These are phyloP conservation scores for Luffa aegyptiaca DNA, from an alignment of 306 rosid genomes.

Conservation along the genomic window DNA sequence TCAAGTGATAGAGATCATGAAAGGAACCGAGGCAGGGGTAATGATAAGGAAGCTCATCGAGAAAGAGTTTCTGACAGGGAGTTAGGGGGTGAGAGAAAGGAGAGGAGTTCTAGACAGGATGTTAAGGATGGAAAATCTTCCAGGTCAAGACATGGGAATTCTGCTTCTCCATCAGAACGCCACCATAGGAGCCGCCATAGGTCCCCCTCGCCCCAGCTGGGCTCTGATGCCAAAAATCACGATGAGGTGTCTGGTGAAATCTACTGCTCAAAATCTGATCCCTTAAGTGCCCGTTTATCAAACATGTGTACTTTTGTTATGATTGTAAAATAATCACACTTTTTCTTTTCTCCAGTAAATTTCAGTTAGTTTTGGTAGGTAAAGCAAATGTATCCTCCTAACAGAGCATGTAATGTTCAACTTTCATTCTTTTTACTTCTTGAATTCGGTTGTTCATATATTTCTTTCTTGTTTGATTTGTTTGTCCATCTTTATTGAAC, in stretches of 20 bases:
- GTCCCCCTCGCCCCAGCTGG: conserved; percentile 41
- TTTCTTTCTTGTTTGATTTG: background rate
- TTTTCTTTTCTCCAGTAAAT: background rate
- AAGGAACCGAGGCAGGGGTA: conserved; percentile 25
- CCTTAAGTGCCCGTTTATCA: background rate
- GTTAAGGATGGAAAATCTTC: conserved; percentile 33
- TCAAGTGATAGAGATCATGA: conserved; percentile 20
- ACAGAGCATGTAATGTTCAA: background rate
- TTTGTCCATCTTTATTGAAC: background rate
- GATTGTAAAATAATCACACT: background rate
- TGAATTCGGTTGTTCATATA: background rate
- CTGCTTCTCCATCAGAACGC: conserved; percentile 33
- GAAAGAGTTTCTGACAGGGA: conserved; percentile 47
- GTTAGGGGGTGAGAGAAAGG: conserved; percentile 32
- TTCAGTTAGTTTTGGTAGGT: background rate
- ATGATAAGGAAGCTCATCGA: conserved; percentile 28
- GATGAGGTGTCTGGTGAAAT: conserved; percentile 99
- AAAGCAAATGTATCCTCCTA: background rate
- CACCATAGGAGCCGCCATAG: conserved; percentile 35
- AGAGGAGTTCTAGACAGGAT: conserved; percentile 28
- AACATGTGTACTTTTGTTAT: background rate
- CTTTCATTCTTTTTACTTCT: background rate
- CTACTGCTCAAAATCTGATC: conserved; percentile 35
- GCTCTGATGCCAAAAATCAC: conserved; percentile 31
- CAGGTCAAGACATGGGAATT: conserved; percentile 43